Evolutionary conservation across 129 eudicot genomes (phyloP).

Genomic region (Flaveria trinervia): DNA sequence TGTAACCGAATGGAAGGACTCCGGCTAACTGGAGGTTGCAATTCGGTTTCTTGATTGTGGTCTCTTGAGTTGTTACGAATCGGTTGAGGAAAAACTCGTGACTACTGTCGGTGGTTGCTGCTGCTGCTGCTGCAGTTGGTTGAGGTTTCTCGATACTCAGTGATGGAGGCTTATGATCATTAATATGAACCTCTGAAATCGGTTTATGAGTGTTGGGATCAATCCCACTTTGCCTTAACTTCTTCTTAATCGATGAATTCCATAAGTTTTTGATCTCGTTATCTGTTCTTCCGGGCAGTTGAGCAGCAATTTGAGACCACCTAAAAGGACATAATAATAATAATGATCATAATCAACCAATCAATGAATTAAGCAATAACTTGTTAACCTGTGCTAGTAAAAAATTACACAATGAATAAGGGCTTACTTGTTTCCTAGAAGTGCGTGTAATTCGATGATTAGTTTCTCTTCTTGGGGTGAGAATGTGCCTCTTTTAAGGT

Average conservation of each 20-base stretch:
- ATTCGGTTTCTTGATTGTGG: slow-evolving; percentile 39
- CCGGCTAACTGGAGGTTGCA: slow-evolving; percentile 15
- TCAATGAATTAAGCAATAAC: too few species aligned
- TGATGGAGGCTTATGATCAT: slow-evolving; percentile 22
- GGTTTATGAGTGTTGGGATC: slow-evolving; percentile 83
- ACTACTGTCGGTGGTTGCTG: slow-evolving; percentile 37
- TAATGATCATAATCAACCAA: background rate
- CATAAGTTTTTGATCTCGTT: slow-evolving; percentile 44
- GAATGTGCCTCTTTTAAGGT: slow-evolving; percentile 89
- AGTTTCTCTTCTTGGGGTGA: slow-evolving; percentile 86
- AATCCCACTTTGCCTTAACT: slow-evolving; percentile 69
- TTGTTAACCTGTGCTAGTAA: too few species aligned
- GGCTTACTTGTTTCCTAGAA: slow-evolving; percentile 82
- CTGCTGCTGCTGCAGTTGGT: too few species aligned
- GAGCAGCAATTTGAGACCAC: slow-evolving; percentile 88
- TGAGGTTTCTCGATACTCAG: background rate
- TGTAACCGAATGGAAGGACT: slow-evolving; percentile 35
- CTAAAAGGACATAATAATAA: slow-evolving; percentile 21
- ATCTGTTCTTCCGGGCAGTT: background rate
- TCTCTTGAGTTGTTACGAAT: slow-evolving; percentile 44
- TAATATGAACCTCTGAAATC: slow-evolving; percentile 39
- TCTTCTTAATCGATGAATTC: slow-evolving; percentile 81
- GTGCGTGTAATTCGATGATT: slow-evolving; percentile 84
- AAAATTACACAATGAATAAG: background rate
- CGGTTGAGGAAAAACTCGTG: slow-evolving; percentile 71